phyloP scores from a whole-genome alignment of 352 stramenopile genomes.

The Peronospora belbahrii region DNA sequence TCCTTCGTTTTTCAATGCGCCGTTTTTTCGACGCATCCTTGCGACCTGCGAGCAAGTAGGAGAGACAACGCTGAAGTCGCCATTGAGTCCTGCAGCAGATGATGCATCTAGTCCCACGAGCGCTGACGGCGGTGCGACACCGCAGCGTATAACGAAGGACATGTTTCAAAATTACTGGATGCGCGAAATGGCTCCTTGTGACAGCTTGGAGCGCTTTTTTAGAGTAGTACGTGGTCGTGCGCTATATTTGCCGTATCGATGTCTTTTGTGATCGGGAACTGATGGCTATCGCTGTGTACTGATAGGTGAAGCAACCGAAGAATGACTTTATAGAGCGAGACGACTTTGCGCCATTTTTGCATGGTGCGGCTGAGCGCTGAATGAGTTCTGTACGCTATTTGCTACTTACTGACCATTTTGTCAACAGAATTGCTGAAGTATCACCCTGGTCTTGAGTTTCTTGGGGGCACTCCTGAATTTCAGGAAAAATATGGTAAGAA shows the following conservation, averaged over 20 bases:
- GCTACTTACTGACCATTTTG: conserved; percentile 26
- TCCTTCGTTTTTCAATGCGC: conserved; percentile 97
- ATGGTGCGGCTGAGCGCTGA: conserved; percentile 44
- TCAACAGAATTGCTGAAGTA: conserved; percentile 79
- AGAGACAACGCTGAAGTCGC: conserved; percentile 20
- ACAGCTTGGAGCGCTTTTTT: conserved; percentile 97
- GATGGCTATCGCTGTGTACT: conserved; percentile 1
- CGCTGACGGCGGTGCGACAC: conserved; percentile 12
- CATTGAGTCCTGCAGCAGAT: conserved; percentile 9
- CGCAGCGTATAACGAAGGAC: conserved; percentile 65
- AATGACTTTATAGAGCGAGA: conserved; percentile 89
- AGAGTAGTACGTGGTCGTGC: conserved; percentile 65
- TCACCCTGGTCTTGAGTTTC: conserved; percentile 92
- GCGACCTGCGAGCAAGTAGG: conserved; percentile 11
- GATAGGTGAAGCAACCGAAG: conserved; percentile 88
- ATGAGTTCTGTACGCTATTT: not conserved
- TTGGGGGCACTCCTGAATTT: conserved; percentile 97
- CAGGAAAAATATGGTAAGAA: conserved; percentile 96
- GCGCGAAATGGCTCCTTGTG: conserved; percentile 92
- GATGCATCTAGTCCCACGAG: conserved; percentile 19
- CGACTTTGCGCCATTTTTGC: conserved; percentile 97
- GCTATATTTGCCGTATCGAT: not conserved
- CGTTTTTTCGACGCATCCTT: conserved; percentile 91
- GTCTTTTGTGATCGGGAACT: not conserved
- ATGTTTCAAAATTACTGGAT: conserved; percentile 93